phyloP scores from a whole-genome alignment of 345 rosid genomes.

The Kernera saxatilis region DNA sequence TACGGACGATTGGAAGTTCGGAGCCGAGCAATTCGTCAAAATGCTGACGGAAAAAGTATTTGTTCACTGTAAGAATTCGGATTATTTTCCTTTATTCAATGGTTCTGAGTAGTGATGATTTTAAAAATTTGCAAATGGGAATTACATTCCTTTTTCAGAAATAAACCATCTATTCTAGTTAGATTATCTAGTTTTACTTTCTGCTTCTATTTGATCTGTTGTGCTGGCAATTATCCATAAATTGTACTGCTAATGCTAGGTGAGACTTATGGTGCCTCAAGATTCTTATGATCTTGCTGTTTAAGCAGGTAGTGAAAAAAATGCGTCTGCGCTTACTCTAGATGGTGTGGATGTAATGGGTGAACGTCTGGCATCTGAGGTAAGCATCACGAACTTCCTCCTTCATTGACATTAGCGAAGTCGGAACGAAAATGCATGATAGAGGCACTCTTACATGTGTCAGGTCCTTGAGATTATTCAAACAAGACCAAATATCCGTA shows the following conservation, averaged over 20 bases:
- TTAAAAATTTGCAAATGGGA: background rate
- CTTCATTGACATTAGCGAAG: background rate
- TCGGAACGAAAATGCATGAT: background rate
- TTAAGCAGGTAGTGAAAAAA: constrained; percentile 74
- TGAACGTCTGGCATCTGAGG: constrained; percentile 84
- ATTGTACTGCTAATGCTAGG: background rate
- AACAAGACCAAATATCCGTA: constrained; percentile 52
- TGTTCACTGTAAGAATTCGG: constrained; percentile 73
- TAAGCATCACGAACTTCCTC: constrained; percentile 5
- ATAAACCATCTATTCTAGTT: background rate
- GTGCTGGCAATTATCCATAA: background rate
- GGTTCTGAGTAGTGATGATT: background rate
- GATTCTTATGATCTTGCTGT: constrained; percentile 7
- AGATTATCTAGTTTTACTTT: background rate
- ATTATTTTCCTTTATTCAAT: background rate
- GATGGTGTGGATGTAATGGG: constrained; percentile 99
- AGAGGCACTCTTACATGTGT: constrained; percentile 8
- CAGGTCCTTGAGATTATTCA: constrained; percentile 78
- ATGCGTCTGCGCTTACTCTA: constrained; percentile 51
- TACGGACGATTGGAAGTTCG: constrained; percentile 89
- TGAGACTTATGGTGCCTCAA: background rate
- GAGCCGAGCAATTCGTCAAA: constrained; percentile 79
- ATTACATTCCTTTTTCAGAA: background rate
- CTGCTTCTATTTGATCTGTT: background rate
- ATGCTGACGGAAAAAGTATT: constrained; percentile 68